Evolutionary conservation across 345 rosid genomes (phyloP).

Genomic region (Turritis glabra): DNA sequence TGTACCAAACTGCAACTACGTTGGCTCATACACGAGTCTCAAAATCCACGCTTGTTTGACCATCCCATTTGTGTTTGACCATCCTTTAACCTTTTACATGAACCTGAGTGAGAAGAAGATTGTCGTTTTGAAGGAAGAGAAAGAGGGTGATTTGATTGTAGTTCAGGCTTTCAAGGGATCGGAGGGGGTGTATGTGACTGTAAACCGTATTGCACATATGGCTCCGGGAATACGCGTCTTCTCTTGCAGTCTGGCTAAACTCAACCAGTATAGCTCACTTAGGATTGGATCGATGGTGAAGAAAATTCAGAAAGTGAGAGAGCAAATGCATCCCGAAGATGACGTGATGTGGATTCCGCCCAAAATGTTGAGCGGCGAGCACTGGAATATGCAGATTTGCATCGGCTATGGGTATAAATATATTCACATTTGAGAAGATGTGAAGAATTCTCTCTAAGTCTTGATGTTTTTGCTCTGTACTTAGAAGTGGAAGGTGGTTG

Average conservation of each 20-base stretch:
- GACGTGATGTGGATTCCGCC: too few relatives aligned
- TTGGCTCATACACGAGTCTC: conserved; percentile 42
- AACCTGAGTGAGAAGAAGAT: not conserved
- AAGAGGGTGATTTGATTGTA: not conserved
- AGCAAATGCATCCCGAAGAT: not conserved
- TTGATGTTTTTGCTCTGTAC: too few relatives aligned
- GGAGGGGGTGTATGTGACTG: not conserved
- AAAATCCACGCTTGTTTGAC: conserved; percentile 37
- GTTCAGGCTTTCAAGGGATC: not conserved
- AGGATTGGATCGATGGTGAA: not conserved
- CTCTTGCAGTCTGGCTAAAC: not conserved
- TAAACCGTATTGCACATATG: not conserved
- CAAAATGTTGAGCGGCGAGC: too few relatives aligned
- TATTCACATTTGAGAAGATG: too few relatives aligned
- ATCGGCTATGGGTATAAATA: too few relatives aligned
- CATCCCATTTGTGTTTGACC: not conserved
- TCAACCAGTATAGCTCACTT: not conserved
- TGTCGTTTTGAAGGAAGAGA: not conserved
- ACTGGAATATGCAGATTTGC: too few relatives aligned
- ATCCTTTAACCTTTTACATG: not conserved
- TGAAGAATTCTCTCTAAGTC: too few relatives aligned
- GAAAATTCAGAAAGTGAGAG: not conserved
- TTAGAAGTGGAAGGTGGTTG: too few relatives aligned
- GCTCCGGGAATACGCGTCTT: not conserved
- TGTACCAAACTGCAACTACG: conserved; percentile 35